phyloP scores from a whole-genome alignment of 768 basidiomycete genomes.

The Dioszegia aurantiaca region DNA sequence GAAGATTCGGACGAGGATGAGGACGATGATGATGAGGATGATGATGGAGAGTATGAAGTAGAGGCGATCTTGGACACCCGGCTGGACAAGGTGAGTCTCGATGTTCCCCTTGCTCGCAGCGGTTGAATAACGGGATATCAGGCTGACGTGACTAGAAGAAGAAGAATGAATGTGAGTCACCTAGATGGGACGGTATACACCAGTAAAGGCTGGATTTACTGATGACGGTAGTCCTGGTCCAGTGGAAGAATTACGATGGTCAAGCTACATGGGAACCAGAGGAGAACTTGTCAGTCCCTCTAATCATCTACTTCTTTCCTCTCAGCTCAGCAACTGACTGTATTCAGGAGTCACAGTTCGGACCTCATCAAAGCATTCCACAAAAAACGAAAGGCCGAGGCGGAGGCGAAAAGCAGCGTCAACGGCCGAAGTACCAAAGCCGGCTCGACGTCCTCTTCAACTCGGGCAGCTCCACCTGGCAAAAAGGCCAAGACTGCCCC shows the following conservation, averaged over 20 bases:
- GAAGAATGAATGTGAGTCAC: conserved; percentile 31
- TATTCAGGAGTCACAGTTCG: not conserved
- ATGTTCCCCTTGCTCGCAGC: no score
- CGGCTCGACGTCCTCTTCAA: conserved; percentile 8
- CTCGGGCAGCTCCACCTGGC: not conserved
- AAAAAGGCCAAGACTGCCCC: conserved; percentile 16
- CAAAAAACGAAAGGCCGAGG: no score
- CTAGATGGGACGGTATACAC: not conserved
- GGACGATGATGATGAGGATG: conserved; percentile 20
- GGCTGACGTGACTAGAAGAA: conserved; percentile 16
- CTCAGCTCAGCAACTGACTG: not conserved
- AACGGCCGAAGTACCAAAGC: not conserved
- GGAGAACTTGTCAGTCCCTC: conserved; percentile 41
- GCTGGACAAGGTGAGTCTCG: conserved; percentile 18
- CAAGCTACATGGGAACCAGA: conserved; percentile 48
- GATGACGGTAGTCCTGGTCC: conserved; percentile 39
- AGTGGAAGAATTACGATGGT: conserved; percentile 51
- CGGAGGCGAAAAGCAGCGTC: not conserved
- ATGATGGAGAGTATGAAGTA: conserved; percentile 44
- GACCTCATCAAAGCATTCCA: not conserved
- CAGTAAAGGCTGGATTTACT: not conserved
- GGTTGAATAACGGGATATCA: not conserved
- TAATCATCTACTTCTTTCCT: no score
- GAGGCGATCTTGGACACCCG: conserved; percentile 31
- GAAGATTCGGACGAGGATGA: conserved; percentile 8